Base-by-base conservation (phyloP, 1,139 yeast genomes). In the Protomyces inundatus region DNA sequence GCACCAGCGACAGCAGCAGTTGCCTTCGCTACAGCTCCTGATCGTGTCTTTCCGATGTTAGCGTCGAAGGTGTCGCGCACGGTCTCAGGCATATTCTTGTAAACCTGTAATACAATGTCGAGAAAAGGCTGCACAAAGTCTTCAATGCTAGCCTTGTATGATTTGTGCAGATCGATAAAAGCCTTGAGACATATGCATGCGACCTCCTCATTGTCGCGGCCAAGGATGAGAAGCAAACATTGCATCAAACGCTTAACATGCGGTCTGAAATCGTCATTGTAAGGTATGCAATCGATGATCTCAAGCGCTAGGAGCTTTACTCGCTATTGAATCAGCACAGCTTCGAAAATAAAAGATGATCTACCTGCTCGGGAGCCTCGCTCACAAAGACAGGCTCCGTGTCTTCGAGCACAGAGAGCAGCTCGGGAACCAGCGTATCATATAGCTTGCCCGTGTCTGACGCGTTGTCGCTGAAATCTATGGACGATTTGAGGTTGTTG, bases 121-220 rank as follows among this genome's bases (percentile, higher is more conserved):
- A 93, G 83, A 70, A 93, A 95, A 0, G 88, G 86, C 68, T 83
- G 86, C 3, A 93, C 96, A 70, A 86, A 86, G 30, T 85, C 91
- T 14, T 82, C 79, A 65, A 91, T 77, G 51, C 80, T 79, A 23
- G 81, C 75, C 76, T 89, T 91, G 77, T 88, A 93, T 0, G 95
- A 84, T 73, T 95, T 87, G 76, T 91, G 97, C 65, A 93, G 78
- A 56, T 88, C 83, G n/a, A 98, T 90, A 65, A 91, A 81, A 64
- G 90, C 86, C 73, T 90, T 91, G 87, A 91, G 86, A 73, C 96
- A 88, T 64, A 90, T 79, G 0, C 90, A 90, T 57, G 98, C 98
- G 73, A 93, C 93, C 69, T 91, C 98, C 75, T 95, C 99, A 73
- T 95, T 93, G 73, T 95, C 99, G 36, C 54, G 42, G 35, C 45